Base-by-base conservation (phyloP, 2,329 filamentous ascomycete species). In the Chalaropsis thielavioides region DNA sequence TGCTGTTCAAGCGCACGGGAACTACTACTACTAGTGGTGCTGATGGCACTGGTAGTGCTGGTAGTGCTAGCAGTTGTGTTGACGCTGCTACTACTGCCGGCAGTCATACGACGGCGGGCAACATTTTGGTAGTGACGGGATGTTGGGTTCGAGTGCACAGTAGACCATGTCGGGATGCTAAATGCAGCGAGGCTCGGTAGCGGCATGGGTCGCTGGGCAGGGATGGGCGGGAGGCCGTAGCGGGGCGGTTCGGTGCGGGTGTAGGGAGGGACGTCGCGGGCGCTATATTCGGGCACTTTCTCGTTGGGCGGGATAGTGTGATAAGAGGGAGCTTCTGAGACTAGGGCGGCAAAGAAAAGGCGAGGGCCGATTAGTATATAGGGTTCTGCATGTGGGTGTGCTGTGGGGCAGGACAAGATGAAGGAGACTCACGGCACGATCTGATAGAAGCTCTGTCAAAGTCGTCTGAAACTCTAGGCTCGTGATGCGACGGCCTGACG, bases 381-480 rank as follows among this genome's bases (percentile, higher is more conserved):
- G 22, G 54, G 54, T 59, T 59, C 35, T 31, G 54, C 24, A 15
- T 31, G 54, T 11, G 17, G 8, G 27, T 38, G n/a, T 13, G n/a
- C 22, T 3, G 24, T 44, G 43, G 41, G 43, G 61, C 44, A 61
- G 35, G 11, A 15, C 11, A 15, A 56, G 38, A 56, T 46, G 35
- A 15, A 24, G 24, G 3, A 5, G 44, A 76, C 81, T 78, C 70
- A 84, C 82, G 77, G 72, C 88, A 88, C 10, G 85, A 88, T 49
- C 78, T 83, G 68, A 88, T 81, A 10, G 86, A 88, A 6, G 82
- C 80, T 24, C 85, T 86, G 70, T 88, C 85, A 66, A 86, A 83
- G 72, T 88, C 85, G 67, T 83, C 80, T 5, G 75, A 70, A 69
- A 72, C 74, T 66, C 78, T 69, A 6, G 68, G 66, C 40, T 73